Evolutionary conservation across 208 protist species (phyloP).

Genomic region (Jaenimonas drosophilae): DNA sequence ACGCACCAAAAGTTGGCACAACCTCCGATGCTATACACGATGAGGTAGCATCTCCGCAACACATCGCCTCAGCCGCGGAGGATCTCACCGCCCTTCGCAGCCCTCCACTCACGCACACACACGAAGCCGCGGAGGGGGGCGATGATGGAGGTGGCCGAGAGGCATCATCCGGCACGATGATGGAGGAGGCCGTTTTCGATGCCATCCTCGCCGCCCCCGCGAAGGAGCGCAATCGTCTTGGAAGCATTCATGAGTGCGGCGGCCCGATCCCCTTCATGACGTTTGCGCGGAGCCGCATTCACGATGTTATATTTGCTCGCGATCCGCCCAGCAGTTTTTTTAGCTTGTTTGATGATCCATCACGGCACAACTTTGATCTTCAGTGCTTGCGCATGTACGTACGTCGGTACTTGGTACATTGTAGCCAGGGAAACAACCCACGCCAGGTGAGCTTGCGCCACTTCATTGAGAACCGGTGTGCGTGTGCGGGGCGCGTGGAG

Average conservation of each 20-base stretch:
- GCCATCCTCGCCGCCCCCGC: neutral
- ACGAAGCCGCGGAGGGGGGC: neutral
- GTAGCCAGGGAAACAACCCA: conserved; percentile 60
- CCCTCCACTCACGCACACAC: neutral
- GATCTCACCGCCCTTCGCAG: neutral
- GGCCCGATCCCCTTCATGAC: conserved; percentile 70
- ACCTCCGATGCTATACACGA: too few species aligned
- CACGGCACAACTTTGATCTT: conserved; percentile 48
- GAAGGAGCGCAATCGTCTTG: too few species aligned
- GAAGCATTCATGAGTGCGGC: too few species aligned
- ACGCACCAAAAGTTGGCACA: too few species aligned
- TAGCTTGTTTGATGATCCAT: conserved; percentile 48
- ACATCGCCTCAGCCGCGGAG: too few species aligned
- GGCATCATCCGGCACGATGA: neutral
- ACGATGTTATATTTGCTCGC: conserved; percentile 52
- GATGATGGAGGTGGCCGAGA: neutral
- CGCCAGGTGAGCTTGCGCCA: conserved; percentile 40
- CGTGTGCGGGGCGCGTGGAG: conserved; percentile 43
- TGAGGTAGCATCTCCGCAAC: too few species aligned
- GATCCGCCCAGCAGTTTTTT: conserved; percentile 47
- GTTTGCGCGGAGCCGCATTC: conserved; percentile 60
- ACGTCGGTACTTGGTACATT: conserved; percentile 72
- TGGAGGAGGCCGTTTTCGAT: conserved; percentile 1
- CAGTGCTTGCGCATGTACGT: conserved; percentile 82
- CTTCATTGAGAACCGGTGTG: conserved; percentile 52